phyloP scores from a whole-genome alignment of 208 protist genomes.

The Acanthamoeba polyphaga region DNA sequence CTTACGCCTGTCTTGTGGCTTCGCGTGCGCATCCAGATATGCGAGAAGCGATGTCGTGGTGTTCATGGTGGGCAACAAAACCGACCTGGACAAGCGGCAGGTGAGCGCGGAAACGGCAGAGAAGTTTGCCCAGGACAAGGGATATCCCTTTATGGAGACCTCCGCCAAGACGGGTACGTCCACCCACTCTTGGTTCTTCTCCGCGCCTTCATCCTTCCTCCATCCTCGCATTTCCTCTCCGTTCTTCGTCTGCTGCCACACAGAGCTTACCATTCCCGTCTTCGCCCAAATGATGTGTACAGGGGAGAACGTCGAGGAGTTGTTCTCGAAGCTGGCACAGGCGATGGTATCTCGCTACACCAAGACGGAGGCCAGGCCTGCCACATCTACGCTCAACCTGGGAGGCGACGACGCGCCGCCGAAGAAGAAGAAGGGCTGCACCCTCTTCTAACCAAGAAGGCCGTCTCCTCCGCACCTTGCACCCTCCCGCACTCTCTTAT shows the following conservation, averaged over 20 bases:
- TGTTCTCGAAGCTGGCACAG: neutral
- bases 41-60: neutral
- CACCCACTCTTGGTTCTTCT: neutral
- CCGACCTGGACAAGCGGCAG: neutral
- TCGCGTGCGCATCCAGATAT: neutral
- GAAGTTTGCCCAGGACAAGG: constrained; percentile 29
- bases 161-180: constrained; percentile 30
- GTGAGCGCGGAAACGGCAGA: constrained; percentile 36
- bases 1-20: neutral
- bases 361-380: constrained; percentile 19
- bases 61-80: constrained; percentile 68
- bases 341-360: constrained; percentile 5
- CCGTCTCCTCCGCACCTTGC: neutral
- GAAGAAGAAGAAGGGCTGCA: constrained; percentile 54
- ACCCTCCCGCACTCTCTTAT: neutral
- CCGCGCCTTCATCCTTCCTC: neutral
- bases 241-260: neutral
- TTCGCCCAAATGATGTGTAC: neutral
- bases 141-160: constrained; percentile 46
- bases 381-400: constrained; percentile 19
- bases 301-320: neutral
- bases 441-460: neutral
- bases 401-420: neutral
- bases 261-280: too few species aligned
- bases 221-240: neutral